Base-by-base conservation (phyloP, 176 grass and related monocot species). In the Triticum dicoccoides region DNA sequence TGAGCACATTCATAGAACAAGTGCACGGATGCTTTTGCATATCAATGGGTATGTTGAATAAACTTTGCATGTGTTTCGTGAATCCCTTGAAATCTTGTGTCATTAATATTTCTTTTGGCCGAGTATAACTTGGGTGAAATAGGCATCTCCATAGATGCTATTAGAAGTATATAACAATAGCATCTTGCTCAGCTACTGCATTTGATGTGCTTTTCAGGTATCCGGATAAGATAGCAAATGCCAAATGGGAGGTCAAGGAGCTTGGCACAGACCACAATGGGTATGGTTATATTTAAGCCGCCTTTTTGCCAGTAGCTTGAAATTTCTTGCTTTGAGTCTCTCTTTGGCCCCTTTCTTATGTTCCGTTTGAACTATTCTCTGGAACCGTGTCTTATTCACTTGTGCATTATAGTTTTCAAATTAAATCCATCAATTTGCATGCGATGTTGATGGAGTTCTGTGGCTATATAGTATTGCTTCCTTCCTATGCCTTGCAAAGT, bases 241-340 rank as follows among this genome's bases (percentile, higher is more conserved):
- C 97, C 73, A 99, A 99, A 92, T 99, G 97, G 97, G 97, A 99
- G 87, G 87, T 99, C 65, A 99, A 94, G 82, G 97, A 97, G 85
- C 97, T 99, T 90, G 97, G 97, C 58, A 90, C 96, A 61, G 97
- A 99, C 82, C 97, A 99, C 89, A 99, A 99, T 86, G 97, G 97
- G 97, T 99, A 80, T 81, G 90, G 65, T 82, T 76, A 83, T 90
- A n/a, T 76, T 86, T 79, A 78, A 88, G 71, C 52, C 9, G 42
- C 72, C 15, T 79, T 78, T 71, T 9, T 82, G 52, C 85, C 56
- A 85, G 80, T 20, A 56, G 42, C 30, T 78, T 82, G 56, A 47
- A 72, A 59, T 30, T 37, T 83, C 13, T 81, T 69, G 11, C 69
- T 76, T 77, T 78, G 32, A 24, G 56, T 83, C 9, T 61, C 41